phyloP scores from a whole-genome alignment of 345 rosid genomes.

The Citrus glauca region DNA sequence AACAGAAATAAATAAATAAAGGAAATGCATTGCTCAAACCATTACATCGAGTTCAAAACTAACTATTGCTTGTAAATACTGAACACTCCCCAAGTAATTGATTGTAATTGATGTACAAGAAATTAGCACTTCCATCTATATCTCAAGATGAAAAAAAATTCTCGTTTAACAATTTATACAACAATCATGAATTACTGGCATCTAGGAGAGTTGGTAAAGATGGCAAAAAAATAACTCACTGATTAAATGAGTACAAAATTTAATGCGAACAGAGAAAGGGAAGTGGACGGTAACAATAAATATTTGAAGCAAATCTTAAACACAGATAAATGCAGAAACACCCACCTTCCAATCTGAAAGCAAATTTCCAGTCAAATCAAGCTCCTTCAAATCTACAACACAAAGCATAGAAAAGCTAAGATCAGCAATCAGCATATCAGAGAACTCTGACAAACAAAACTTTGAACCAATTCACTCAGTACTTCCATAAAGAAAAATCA shows the following conservation, averaged over 20 bases:
- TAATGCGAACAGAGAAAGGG: background rate
- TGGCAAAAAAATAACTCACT: background rate
- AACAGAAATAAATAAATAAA: no score
- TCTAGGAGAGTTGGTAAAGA: background rate
- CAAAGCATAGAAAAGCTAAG: conserved; percentile 9
- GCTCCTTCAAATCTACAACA: conserved; percentile 64
- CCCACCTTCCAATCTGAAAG: conserved; percentile 84
- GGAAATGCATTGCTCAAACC: no score
- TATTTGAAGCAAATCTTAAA: background rate
- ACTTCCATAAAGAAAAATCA: background rate
- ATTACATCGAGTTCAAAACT: no score
- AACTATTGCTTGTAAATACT: no score
- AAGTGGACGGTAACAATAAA: background rate
- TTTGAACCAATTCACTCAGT: background rate
- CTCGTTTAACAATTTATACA: background rate
- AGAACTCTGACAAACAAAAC: background rate
- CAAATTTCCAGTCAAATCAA: conserved; percentile 93
- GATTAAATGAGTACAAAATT: background rate
- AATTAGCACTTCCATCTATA: no score
- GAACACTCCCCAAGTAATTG: no score
- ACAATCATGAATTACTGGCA: background rate
- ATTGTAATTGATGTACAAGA: no score
- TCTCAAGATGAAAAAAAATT: no score
- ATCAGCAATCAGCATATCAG: background rate
- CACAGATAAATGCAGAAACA: background rate